Base-by-base conservation (phyloP, 2,329 filamentous ascomycete species). In the Fusarium oligoseptatum region DNA sequence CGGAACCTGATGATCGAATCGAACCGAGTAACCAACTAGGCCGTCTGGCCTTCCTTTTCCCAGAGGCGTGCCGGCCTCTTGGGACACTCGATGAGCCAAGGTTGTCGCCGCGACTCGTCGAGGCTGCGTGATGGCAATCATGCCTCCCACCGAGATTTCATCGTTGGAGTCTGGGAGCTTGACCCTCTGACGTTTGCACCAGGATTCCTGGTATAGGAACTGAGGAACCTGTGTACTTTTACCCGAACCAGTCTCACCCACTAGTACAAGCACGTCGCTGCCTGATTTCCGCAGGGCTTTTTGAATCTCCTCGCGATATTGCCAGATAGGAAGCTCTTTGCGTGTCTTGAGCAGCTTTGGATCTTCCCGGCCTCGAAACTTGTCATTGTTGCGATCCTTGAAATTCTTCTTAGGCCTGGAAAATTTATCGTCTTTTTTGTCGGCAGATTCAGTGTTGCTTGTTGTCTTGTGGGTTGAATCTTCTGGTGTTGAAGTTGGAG, bases 211-310 rank as follows among this genome's bases (percentile, higher is more conserved):
- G 55, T 93, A 90, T 9, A 99, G 85, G 72, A 98, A 98, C 79
- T 98, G 97, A 0, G 97, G 96, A 0, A 98, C 92, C 83, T 99
- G 97, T 0, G 97, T 99, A 85, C 94, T 97, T 84, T 99, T 99
- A 81, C 97, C 97, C 15, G 94, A 97, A 81, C 97, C 97, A 0
- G 97, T 99, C 82, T 98, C 96, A 85, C 96, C 96, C 3, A 97
- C 93, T 15, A 99, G 85, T 0, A 99, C 88, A 61, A 99, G 89
- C 1, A 98, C 90, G 78, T 97, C 90, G 71, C 90, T 91, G 37
- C 90, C 84, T 17, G 74, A 60, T 6, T 80, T 78, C 14, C 86
- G 85, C 8, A 98, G 84, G 3, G 89, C 86, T 17, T 86, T 80
- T 39, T 91, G 90, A 60, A 98, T 97, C 29, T 92, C 88, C 37